Evolutionary conservation across 139 green algal species (phyloP).

Genomic region (Micractinium sp.): DNA sequence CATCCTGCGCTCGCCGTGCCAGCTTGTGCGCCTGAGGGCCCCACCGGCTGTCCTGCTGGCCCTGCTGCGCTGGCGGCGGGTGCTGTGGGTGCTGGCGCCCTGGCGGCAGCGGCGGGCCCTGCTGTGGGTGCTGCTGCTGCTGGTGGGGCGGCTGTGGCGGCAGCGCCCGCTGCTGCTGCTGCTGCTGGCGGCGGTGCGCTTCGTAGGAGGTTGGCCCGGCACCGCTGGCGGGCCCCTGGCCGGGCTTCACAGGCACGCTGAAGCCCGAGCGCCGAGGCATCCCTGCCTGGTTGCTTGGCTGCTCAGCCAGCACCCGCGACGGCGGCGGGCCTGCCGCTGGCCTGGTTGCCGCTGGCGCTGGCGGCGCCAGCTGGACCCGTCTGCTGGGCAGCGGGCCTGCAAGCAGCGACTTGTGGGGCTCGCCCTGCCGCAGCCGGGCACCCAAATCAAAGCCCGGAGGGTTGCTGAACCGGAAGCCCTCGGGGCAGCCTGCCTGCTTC

Average conservation of each 20-base stretch:
- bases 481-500: constrained; percentile 33
- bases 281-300: constrained; percentile 27
- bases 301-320: constrained; percentile 24
- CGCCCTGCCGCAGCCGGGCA: constrained; percentile 18
- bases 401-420: constrained; percentile 27
- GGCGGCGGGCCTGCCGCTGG: constrained; percentile 42
- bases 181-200: not conserved
- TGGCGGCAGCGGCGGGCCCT: not conserved
- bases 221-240: not conserved
- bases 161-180: not conserved
- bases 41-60: constrained; percentile 21
- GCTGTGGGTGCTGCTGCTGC: not conserved
- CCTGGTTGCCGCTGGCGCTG: constrained; percentile 20
- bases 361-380: not conserved
- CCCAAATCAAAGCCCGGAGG: constrained; percentile 7
- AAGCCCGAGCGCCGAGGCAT: constrained; percentile 22
- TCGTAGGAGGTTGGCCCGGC: not conserved
- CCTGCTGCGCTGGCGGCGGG: not conserved
- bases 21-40: not conserved
- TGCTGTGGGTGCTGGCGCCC: not conserved
- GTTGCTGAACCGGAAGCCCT: constrained; percentile 36
- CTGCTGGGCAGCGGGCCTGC: not conserved
- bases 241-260: constrained; percentile 3
- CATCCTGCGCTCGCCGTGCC: not conserved
- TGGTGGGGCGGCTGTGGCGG: not conserved